Base-by-base conservation (phyloP, 331 rosid species). In the Pyracantha coccinea region DNA sequence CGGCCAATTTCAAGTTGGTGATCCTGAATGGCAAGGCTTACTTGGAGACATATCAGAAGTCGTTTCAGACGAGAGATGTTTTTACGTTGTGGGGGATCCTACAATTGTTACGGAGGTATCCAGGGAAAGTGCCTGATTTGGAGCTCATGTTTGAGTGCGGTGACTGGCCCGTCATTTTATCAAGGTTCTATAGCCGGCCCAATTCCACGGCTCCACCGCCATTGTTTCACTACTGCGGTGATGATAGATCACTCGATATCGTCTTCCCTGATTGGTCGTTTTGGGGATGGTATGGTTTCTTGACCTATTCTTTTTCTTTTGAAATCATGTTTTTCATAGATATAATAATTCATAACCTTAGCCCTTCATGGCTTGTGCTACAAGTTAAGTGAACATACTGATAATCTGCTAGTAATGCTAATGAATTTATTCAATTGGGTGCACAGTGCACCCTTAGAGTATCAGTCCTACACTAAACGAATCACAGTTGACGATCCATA, bases 251-350 rank as follows among this genome's bases (percentile, higher is more conserved):
- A 3, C 28, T 94, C 65, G 98, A 94, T 24, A 78, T 94, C 19
- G 97, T 90, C 29, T 91, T 94, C 50, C 98, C 97, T 25, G 98
- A 94, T 85, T 94, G 98, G 98, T 94, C 98, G 67, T 94, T 86
- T 28, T 94, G 99, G 99, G 98, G 99, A 67, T 91, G 99, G 99
- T 94, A 78, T 73, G 82, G 23, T 16, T 7, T 20, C 59, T 47
- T 21, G 15, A 2, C 58, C 3, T 24, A 20, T 59, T 12, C 15
- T n/a, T 24, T 23, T 24, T 10, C 4, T 19, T 24, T 24, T 60
- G 14, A 10, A 10, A 57, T 38, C 45, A 10, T 38, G 45, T 38
- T 57, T 21, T 57, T 73, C 60, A 55, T 53, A 28, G 78, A 10
- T 19, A 55, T 6, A 4, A 20, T 20, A 55, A 55, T 55, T 55